Evolutionary conservation across 345 rosid species (phyloP).

Genomic region (Brassica cretica): DNA sequence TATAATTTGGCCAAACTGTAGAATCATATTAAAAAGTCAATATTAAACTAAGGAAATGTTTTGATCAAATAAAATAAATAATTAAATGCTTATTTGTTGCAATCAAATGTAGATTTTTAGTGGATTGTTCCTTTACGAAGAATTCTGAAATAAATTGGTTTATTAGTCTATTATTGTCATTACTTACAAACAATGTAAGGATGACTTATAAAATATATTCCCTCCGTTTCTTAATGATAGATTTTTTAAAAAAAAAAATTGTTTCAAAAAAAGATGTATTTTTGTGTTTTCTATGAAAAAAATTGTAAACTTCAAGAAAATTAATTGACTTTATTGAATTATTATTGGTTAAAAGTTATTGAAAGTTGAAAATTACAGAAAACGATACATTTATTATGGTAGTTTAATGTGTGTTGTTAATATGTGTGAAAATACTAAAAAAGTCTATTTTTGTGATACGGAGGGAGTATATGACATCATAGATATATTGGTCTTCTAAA

Average conservation of each 20-base stretch:
- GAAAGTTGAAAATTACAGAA: no score
- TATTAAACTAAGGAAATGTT: neutral
- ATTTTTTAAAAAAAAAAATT: no score
- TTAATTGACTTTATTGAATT: no score
- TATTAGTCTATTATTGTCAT: neutral
- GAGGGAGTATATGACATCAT: neutral
- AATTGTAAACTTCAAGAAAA: no score
- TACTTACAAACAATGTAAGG: neutral
- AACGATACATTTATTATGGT: no score
- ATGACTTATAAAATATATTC: neutral
- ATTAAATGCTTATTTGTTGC: neutral
- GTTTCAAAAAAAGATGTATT: no score
- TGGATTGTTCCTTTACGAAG: neutral
- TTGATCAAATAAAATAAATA: neutral
- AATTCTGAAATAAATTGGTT: neutral
- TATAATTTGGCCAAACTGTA: neutral
- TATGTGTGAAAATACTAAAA: no score
- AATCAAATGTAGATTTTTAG: neutral
- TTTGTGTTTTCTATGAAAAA: no score
- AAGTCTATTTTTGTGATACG: no score
- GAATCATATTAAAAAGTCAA: neutral
- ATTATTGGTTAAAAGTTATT: no score
- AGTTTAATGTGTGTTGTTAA: no score
- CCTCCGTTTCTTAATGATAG: no score
- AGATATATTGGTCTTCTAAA: neutral